phyloP scores from a whole-genome alignment of 2,329 filamentous ascomycete species.

The Neonectria coccinea region DNA sequence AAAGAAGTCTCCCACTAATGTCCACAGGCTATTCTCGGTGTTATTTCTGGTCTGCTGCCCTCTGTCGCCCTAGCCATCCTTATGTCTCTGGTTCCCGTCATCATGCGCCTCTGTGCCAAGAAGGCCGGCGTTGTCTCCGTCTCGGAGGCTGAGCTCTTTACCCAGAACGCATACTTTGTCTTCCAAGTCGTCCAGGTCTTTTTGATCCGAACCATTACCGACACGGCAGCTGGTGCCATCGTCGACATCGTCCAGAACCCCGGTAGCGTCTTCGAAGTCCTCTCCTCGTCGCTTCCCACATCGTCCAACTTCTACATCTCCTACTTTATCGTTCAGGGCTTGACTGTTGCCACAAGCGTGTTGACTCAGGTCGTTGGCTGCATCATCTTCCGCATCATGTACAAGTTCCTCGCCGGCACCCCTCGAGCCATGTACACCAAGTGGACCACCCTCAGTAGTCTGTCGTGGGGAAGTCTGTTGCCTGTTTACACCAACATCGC shows the following conservation, averaged over 20 bases:
- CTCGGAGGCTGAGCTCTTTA: conserved; percentile 85
- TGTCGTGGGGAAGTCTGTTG: conserved; percentile 83
- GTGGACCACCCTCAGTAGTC: conserved; percentile 74
- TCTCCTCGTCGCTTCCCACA: conserved; percentile 80
- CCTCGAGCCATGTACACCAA: conserved; percentile 82
- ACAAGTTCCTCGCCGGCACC: conserved; percentile 78
- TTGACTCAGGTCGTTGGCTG: conserved; percentile 76
- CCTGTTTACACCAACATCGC: conserved; percentile 81
- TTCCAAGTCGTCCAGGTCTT: conserved; percentile 97
- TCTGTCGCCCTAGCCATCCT: conserved; percentile 82
- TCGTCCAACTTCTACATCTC: conserved; percentile 94
- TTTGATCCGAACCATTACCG: conserved; percentile 84
- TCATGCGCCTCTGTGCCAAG: conserved; percentile 77
- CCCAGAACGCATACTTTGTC: conserved; percentile 91
- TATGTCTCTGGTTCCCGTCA: conserved; percentile 81
- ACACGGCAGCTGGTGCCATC: conserved; percentile 78
- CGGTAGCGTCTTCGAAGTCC: conserved; percentile 67
- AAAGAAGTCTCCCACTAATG: conserved; percentile 14
- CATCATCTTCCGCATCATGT: conserved; percentile 74
- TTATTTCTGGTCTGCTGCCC: conserved; percentile 87
- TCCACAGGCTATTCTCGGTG: conserved; percentile 70
- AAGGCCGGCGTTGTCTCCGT: conserved; percentile 82
- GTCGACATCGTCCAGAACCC: conserved; percentile 74
- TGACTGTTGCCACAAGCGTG: conserved; percentile 79
- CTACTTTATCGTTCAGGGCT: conserved; percentile 88